Base-by-base conservation (phyloP, 371 early-diverging fungal species). In the Mucor velutinosus region DNA sequence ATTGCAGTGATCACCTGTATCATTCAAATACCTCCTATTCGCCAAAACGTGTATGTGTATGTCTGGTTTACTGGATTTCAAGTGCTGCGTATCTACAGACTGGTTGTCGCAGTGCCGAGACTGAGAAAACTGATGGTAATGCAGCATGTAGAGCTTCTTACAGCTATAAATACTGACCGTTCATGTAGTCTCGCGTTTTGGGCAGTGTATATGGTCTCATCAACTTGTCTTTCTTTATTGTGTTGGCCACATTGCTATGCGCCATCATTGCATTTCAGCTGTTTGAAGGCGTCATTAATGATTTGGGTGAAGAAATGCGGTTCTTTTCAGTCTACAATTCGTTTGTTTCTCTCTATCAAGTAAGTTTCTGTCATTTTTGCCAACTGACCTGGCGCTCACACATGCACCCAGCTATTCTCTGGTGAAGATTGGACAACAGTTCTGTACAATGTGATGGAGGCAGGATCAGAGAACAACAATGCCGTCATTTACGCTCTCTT, bases 391-490 rank as follows among this genome's bases (percentile, higher is more conserved):
- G n/a, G n/a, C 12, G n/a, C 7, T 21, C 15, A 17, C 17, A 12
- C 15, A 32, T 23, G 21, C 30, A 39, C 33, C 11, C 47, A 87
- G 87, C 62, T 91, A 14, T 89, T 91, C 70, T 89, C 90, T 25
- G 90, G 89, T 30, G 89, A 89, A 63, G 83, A 89, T 70, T 91
- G 91, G 91, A 87, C 90, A 0, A 84, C 82, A 12, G 81, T 89
- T 11, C 64, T 91, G 11, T 88, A 87, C 57, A 76, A 74, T 58
- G 79, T 79, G 5, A 86, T 90, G 84, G 74, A 78, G 45, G 73
- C 73, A 1, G 82, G 81, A 14, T 69, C 72, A 21, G 67, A 78
- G 0, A 72, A 70, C 17, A 55, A 64, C 1, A 84, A 86, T 25
- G 77, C 80, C 41, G 77, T 79, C 14, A 68, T 86, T 7, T 76